These are phyloP conservation scores for Aspergillus persii DNA, from an alignment of 2,329 filamentous ascomycete species.

Conservation along the genomic window DNA sequence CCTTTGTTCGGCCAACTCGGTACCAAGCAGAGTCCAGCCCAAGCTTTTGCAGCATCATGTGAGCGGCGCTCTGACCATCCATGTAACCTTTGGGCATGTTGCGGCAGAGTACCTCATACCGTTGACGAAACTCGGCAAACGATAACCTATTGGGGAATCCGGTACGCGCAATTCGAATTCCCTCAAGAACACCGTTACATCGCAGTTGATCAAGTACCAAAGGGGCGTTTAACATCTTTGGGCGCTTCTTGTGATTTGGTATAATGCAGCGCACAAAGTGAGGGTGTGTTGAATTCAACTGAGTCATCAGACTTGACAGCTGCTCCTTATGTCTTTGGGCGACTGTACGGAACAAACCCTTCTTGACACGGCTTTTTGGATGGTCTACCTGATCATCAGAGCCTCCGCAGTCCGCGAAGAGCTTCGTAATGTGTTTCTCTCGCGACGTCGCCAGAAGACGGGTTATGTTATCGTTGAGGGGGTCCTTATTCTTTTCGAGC, in stretches of 20 bases:
- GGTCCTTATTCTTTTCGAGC: conserved; percentile 99
- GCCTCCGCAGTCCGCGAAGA: conserved; percentile 88
- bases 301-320: conserved; percentile 90
- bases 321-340: conserved; percentile 98
- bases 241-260: conserved; percentile 95
- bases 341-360: conserved; percentile 92
- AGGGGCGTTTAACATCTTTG: conserved; percentile 86
- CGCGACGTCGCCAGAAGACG: conserved; percentile 78
- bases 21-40: conserved; percentile 82
- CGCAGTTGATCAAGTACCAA: conserved; percentile 97
- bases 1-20: conserved; percentile 91
- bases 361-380: conserved; percentile 81
- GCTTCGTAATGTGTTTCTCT: conserved; percentile 75
- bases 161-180: conserved; percentile 93
- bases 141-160: conserved; percentile 92
- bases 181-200: conserved; percentile 98
- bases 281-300: conserved; percentile 92
- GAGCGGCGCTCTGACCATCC: conserved; percentile 82
- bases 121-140: conserved; percentile 90
- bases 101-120: conserved; percentile 90
- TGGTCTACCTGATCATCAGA: conserved; percentile 69
- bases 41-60: conserved; percentile 85
- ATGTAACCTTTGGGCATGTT: conserved; percentile 87
- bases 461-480: conserved; percentile 94
- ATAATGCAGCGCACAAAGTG: conserved; percentile 98